Percentiles rank a stretch among this genome's conserved stretches.
Conservation (phyloP, 225 moss, liverwort and hornwort genomes). For the Straminergon stramineum region DNA sequence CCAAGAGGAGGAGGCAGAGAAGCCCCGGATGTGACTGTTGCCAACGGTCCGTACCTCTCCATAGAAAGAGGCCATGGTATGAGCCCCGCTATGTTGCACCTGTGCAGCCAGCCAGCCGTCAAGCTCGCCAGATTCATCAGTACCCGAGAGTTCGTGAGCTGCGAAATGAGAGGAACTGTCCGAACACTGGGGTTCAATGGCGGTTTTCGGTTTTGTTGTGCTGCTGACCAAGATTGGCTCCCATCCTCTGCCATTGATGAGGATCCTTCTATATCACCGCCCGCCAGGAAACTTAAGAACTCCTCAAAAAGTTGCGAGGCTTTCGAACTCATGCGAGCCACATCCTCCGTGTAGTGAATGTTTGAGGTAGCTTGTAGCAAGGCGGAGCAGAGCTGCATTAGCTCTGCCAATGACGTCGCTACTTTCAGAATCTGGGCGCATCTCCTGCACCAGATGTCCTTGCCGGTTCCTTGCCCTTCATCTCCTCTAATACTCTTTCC, state of each 20-base stretch:
- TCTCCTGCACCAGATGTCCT: conserved; percentile 38
- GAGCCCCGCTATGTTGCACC: conserved; percentile 57
- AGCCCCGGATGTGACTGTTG: conserved; percentile 66
- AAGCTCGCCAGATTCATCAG: conserved; percentile 73
- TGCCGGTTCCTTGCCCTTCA: conserved; percentile 15
- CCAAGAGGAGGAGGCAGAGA: conserved; percentile 50
- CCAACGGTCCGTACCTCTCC: conserved; percentile 81
- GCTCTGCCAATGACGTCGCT: conserved; percentile 48
- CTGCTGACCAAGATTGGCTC: conserved; percentile 26
- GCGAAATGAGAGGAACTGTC: conserved; percentile 62
- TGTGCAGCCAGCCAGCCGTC: conserved; percentile 94
- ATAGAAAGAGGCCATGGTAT: conserved; percentile 45
- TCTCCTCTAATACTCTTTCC: conserved; percentile 9
- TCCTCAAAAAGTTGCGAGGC: conserved; percentile 86
- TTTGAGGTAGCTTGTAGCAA: conserved; percentile 14
- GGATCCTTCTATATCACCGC: conserved; percentile 47
- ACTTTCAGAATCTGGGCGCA: conserved; percentile 62
- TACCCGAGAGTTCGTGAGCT: conserved; percentile 63
- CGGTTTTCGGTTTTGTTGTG: conserved; percentile 24
- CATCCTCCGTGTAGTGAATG: conserved; percentile 77
- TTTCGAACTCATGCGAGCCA: conserved; percentile 50
- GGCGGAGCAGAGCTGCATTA: conserved; percentile 66
- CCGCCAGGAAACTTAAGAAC: conserved; percentile 59
- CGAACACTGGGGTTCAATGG: conserved; percentile 37
- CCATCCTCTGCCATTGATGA: conserved; percentile 49